These are phyloP conservation scores for Auriculariales sp. DNA, from an alignment of 768 basidiomycete species.

Conservation along the genomic window DNA sequence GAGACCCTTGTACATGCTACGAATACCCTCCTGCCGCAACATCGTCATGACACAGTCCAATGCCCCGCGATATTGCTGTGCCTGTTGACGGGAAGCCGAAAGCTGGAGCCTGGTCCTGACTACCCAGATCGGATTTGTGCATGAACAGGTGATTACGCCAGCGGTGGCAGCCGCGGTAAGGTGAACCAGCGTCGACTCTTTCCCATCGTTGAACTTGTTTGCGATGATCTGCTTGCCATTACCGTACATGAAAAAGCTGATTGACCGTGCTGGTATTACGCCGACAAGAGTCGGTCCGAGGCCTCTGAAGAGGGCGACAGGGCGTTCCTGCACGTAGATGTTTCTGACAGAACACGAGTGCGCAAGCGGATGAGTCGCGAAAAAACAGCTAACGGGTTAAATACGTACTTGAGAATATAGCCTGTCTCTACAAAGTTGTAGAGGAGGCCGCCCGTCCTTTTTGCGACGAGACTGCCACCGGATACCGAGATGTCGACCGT, in stretches of 20 bases:
- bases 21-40: conserved; percentile 61
- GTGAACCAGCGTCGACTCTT: conserved; percentile 78
- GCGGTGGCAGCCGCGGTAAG: conserved; percentile 75
- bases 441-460: conserved; percentile 38
- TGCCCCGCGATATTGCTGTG: conserved; percentile 2
- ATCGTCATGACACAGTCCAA: conserved; percentile 51
- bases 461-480: conserved; percentile 12
- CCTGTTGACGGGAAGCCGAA: conserved; percentile 15
- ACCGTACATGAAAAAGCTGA: conserved; percentile 96
- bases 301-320: conserved; percentile 83
- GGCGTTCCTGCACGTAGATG: conserved; percentile 80
- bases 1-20: conserved; percentile 89
- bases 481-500: conserved; percentile 24
- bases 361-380: neutral
- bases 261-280: conserved; percentile 87
- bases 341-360: conserved; percentile 31
- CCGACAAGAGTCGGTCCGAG: conserved; percentile 90
- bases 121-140: conserved; percentile 98
- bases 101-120: conserved; percentile 95
- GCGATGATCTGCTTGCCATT: conserved; percentile 92
- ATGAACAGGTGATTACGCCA: conserved; percentile 74
- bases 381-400: neutral
- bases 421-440: conserved; percentile 94
- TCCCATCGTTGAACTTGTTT: conserved; percentile 56
- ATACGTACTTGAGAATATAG: conserved; percentile 65